A percentile compares a stretch with the other conserved stretches of the same genome.
These are phyloP conservation scores for Maudiozyma humilis DNA, from an alignment of 1,139 yeast genomes.

Conservation along the genomic window DNA sequence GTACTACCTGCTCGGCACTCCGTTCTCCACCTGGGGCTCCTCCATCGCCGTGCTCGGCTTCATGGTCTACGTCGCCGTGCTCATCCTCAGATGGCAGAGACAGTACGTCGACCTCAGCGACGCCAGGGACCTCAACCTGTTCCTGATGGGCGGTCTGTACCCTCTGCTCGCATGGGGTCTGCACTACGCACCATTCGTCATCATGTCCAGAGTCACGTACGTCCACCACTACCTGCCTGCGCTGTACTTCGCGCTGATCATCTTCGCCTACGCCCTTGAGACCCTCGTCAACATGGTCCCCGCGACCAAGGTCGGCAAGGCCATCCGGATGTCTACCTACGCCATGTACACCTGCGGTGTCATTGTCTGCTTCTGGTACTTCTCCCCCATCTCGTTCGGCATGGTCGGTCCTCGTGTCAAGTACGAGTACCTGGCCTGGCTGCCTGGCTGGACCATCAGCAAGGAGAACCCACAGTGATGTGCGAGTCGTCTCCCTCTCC, in stretches of 20 bases:
- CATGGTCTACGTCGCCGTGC: slow-evolving; percentile 46
- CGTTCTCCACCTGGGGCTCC: slow-evolving; percentile 92
- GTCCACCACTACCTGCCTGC: slow-evolving; percentile 98
- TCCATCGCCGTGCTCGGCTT: slow-evolving; percentile 60
- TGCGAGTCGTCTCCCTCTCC: no score
- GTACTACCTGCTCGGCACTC: slow-evolving; percentile 87
- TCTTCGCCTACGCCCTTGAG: slow-evolving; percentile 70
- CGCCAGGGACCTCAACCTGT: slow-evolving; percentile 34
- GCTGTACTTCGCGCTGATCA: slow-evolving; percentile 84
- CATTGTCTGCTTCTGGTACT: slow-evolving; percentile 60
- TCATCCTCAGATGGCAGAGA: slow-evolving; percentile 88
- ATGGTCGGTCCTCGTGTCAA: slow-evolving; percentile 72
- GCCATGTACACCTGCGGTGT: slow-evolving; percentile 47
- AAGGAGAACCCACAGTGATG: slow-evolving; percentile 5
- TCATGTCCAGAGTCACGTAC: slow-evolving; percentile 96
- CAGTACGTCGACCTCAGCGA: slow-evolving; percentile 59
- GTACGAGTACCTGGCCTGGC: slow-evolving; percentile 66
- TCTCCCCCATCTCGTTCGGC: slow-evolving; percentile 79
- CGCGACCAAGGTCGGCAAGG: slow-evolving; percentile 26
- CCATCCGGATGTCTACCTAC: slow-evolving; percentile 32
- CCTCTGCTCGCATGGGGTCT: slow-evolving; percentile 93
- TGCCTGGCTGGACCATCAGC: slow-evolving; percentile 63
- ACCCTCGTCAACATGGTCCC: slow-evolving; percentile 41
- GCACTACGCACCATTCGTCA: slow-evolving; percentile 81
- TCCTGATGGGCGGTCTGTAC: slow-evolving; percentile 76